Conservation (phyloP, 768 basidiomycete genomes). For the Crassisporium funariophilum region DNA sequence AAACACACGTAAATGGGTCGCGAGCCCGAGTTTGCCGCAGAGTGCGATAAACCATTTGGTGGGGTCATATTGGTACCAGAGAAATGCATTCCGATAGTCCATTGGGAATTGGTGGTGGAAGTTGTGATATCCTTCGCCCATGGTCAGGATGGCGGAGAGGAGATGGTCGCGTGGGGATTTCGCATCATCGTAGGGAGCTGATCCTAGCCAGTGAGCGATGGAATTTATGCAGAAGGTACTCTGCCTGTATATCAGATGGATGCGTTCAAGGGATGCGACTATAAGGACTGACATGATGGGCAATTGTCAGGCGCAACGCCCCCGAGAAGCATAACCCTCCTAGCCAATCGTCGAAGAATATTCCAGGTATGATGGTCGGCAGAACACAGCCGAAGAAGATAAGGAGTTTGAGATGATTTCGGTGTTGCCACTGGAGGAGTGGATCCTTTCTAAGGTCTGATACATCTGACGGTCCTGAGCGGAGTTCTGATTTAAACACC, state of each 20-base stretch:
- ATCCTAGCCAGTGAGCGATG: slow-evolving; percentile 82
- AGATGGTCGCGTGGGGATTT: slow-evolving; percentile 79
- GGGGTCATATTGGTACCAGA: slow-evolving; percentile 88
- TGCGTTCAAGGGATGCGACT: slow-evolving; percentile 7
- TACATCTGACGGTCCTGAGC: slow-evolving; percentile 70
- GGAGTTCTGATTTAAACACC: slow-evolving; percentile 71
- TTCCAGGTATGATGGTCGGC: slow-evolving; percentile 68
- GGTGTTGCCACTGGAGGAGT: slow-evolving; percentile 79
- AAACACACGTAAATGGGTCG: slow-evolving; percentile 81
- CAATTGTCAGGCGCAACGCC: slow-evolving; percentile 69
- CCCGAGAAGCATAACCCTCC: slow-evolving; percentile 80
- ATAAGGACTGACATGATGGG: slow-evolving; percentile 69
- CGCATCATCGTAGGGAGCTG: slow-evolving; percentile 79
- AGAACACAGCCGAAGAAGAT: slow-evolving; percentile 70
- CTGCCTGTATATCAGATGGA: slow-evolving; percentile 33
- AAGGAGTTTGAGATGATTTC: slow-evolving; percentile 65
- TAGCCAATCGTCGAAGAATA: slow-evolving; percentile 74
- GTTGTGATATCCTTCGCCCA: slow-evolving; percentile 91
- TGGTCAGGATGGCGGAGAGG: slow-evolving; percentile 79
- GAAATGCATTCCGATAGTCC: slow-evolving; percentile 79
- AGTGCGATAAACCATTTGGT: slow-evolving; percentile 93
- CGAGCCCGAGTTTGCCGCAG: slow-evolving; percentile 65
- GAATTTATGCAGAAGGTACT: slow-evolving; percentile 91
- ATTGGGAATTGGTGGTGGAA: slow-evolving; percentile 91
- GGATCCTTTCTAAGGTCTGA: slow-evolving; percentile 72